phyloP scores from a whole-genome alignment of 345 rosid genomes.

The Eucalyptus regnans region DNA sequence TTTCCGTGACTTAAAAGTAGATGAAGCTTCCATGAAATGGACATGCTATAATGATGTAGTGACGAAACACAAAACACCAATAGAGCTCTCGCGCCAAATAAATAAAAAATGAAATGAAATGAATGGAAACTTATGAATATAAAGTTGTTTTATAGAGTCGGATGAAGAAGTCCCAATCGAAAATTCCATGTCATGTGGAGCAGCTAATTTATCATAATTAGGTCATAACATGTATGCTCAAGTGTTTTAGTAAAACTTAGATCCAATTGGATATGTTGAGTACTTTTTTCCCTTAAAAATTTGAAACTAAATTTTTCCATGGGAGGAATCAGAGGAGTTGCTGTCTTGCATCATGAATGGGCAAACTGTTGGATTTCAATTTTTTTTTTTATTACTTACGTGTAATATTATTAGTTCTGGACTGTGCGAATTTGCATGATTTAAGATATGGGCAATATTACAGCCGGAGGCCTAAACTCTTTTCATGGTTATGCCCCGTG shows the following conservation, averaged over 20 bases:
- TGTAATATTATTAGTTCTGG: background rate
- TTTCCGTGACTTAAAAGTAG: background rate
- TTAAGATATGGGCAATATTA: background rate
- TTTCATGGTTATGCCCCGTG: background rate
- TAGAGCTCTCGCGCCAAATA: background rate
- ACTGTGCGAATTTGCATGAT: too few relatives aligned
- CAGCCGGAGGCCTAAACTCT: background rate
- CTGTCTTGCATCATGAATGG: background rate
- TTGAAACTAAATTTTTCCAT: background rate
- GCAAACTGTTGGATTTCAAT: background rate
- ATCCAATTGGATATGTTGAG: background rate
- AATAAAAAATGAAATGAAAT: background rate
- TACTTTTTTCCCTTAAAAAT: background rate
- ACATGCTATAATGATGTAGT: background rate
- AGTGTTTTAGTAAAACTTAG: background rate
- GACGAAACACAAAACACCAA: background rate
- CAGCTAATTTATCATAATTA: too few relatives aligned
- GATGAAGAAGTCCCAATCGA: background rate
- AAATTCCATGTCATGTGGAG: background rate
- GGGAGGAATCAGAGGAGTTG: background rate
- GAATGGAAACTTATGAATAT: background rate
- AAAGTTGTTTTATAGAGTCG: background rate
- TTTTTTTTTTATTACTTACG: background rate
- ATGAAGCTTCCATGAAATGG: background rate
- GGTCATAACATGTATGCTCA: too few relatives aligned